A percentile compares a stretch with the other conserved stretches of the same genome.
Conservation (phyloP, 2,329 filamentous ascomycete genomes). For the Alternaria ethzedia region DNA sequence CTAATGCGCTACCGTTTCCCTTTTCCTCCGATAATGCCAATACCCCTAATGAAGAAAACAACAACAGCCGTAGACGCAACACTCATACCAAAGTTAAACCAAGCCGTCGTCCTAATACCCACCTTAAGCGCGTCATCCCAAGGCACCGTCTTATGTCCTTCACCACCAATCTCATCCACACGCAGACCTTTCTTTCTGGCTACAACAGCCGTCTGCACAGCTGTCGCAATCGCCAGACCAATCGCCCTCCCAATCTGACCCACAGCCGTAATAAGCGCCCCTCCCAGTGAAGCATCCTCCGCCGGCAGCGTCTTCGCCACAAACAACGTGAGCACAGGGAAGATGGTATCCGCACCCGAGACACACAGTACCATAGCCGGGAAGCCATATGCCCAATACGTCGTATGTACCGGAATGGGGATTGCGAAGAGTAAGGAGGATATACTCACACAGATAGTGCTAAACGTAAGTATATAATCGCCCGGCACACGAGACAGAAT, state of each 20-base stretch:
- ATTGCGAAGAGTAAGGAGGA: slow-evolving; percentile 68
- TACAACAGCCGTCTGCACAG: slow-evolving; percentile 66
- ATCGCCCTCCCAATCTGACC: slow-evolving; percentile 70
- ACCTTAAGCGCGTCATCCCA: slow-evolving; percentile 43
- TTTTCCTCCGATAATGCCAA: slow-evolving; percentile 21
- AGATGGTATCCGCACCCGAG: slow-evolving; percentile 70
- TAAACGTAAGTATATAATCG: slow-evolving; percentile 63
- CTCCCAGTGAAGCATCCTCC: slow-evolving; percentile 71
- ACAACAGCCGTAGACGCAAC: slow-evolving; percentile 44
- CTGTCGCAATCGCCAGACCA: slow-evolving; percentile 69
- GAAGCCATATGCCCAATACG: slow-evolving; percentile 72
- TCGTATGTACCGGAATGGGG: slow-evolving; percentile 65
- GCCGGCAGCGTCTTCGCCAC: slow-evolving; percentile 67
- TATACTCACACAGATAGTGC: slow-evolving; percentile 62
- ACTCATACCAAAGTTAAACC: slow-evolving; percentile 51
- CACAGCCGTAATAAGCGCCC: slow-evolving; percentile 71
- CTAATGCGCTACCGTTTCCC: background rate
- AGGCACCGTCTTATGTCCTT: slow-evolving; percentile 21
- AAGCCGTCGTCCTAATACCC: slow-evolving; percentile 49
- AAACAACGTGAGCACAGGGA: slow-evolving; percentile 70
- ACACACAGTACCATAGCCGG: slow-evolving; percentile 71
- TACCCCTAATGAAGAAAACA: slow-evolving; percentile 31
- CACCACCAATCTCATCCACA: slow-evolving; percentile 36
- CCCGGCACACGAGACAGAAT: slow-evolving; percentile 60
- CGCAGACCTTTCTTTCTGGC: slow-evolving; percentile 32